These are phyloP conservation scores for Parafenestella ontariensis DNA, from an alignment of 2,329 filamentous ascomycete species.

Conservation along the genomic window DNA sequence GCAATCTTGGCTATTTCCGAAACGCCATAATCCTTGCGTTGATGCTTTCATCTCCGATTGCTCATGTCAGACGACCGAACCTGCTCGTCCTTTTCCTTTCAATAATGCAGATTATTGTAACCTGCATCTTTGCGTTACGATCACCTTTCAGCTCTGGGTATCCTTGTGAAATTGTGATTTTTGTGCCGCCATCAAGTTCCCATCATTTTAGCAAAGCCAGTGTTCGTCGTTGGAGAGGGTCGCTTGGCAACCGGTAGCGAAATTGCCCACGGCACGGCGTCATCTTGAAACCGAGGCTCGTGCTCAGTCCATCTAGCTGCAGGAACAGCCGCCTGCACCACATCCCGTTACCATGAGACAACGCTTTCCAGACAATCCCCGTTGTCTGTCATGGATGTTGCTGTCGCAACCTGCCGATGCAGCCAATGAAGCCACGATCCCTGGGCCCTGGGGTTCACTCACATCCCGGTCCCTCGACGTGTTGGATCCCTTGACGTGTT, in stretches of 20 bases:
- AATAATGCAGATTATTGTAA: background rate
- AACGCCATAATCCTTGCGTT: conserved; percentile 26
- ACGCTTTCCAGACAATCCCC: conserved; percentile 21
- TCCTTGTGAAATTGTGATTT: conserved; percentile 12
- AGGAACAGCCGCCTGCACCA: conserved; percentile 33
- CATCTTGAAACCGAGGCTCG: conserved; percentile 37
- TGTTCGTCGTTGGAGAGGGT: conserved; percentile 23
- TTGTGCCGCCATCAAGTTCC: conserved; percentile 6
- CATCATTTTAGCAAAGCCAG: conserved; percentile 32
- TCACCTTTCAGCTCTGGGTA: conserved; percentile 10
- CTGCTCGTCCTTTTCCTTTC: background rate
- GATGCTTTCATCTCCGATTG: conserved; percentile 31
- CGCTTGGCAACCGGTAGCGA: conserved; percentile 38
- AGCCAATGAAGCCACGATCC: conserved; percentile 31
- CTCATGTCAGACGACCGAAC: conserved; percentile 16
- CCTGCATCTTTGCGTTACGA: background rate
- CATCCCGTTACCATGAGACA: conserved; percentile 23
- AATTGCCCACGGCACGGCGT: conserved; percentile 36
- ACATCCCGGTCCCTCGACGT: conserved; percentile 24
- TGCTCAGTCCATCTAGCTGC: conserved; percentile 28
- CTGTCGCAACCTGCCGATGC: conserved; percentile 28
- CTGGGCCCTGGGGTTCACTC: conserved; percentile 14
- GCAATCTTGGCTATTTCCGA: conserved; percentile 34
- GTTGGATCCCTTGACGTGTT: conserved; percentile 25
- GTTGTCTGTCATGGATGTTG: conserved; percentile 32